Base-by-base conservation (phyloP, 306 rosid genomes). In the Ziziphus jujuba region DNA sequence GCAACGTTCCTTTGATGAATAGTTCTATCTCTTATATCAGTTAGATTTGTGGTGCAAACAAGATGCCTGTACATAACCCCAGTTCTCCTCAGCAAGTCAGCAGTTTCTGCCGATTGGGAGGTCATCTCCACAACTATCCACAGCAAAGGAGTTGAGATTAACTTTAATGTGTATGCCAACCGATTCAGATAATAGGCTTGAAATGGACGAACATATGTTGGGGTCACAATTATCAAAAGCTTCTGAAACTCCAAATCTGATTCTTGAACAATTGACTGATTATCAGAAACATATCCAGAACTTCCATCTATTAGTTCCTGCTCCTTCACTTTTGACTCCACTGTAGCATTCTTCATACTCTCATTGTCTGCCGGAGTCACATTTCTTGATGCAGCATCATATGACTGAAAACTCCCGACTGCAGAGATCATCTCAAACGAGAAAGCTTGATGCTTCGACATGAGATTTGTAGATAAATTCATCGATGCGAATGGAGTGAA, bases 101-200 rank as follows among this genome's bases (percentile, higher is more conserved):
- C 87, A 11, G 91, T 90, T 82, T 93, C 91, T 53, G 80, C 86
- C 21, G 93, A 87, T 77, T 93, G 98, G 67, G 96, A 86, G 66
- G 75, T 62, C 87, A 80, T 78, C 74, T 93, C 98, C 72, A 88
- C 96, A 77, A 93, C 91, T 12, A 93, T 88, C 97, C 97, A 93
- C 77, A 90, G 66, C 60, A 90, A 74, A 56, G 97, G 91, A 61
- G 96, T 82, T 0, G 71, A 72, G 60, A 82, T 86, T 73, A 75
- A 73, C 64, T 84, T 88, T 36, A 90, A 59, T 9, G 87, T 81
- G 50, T 88, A 86, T 0, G 86, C 85, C 88, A 93, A 80, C 56
- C 85, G 96, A 31, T 76, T 82, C 79, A 93, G 88, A 76, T 81
- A 73, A 78, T 84, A 86, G 58, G 89, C 84, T 80, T 88, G 98